phyloP scores from a whole-genome alignment of 2,329 filamentous ascomycete genomes.

The Neofusicoccum parvum region DNA sequence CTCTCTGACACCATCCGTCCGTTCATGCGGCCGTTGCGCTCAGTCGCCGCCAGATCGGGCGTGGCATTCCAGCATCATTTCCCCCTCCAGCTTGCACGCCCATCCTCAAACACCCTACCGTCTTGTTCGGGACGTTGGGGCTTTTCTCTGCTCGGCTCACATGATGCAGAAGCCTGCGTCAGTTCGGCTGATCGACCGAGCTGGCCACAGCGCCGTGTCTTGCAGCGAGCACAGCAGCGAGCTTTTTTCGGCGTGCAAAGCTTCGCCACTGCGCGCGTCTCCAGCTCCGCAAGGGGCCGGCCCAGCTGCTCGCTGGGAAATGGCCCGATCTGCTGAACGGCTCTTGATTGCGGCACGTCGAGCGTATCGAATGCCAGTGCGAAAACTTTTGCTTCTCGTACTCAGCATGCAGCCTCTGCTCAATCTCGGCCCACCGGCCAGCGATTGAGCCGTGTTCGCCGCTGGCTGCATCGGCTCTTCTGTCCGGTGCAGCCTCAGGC shows the following conservation, averaged over 20 bases:
- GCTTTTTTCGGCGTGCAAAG: slow-evolving; percentile 7
- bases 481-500: not conserved
- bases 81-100: not conserved
- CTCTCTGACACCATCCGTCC: not conserved
- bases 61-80: slow-evolving; percentile 3
- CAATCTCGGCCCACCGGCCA: not conserved
- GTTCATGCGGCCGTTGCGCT: slow-evolving; percentile 3
- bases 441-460: not conserved
- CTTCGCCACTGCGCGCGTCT: not conserved
- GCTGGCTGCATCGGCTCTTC: slow-evolving; percentile 9
- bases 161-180: slow-evolving; percentile 14
- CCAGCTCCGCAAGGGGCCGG: slow-evolving; percentile 1
- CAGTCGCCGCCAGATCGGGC: not conserved
- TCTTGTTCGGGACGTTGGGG: slow-evolving; percentile 8
- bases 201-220: slow-evolving; percentile 17
- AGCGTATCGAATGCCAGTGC: slow-evolving; percentile 3
- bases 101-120: not conserved
- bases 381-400: not conserved
- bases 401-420: not conserved
- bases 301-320: not conserved
- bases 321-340: not conserved
- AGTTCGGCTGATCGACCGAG: slow-evolving; percentile 21
- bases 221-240: slow-evolving; percentile 9
- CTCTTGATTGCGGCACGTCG: not conserved
- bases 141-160: slow-evolving; percentile 17